Evolutionary conservation across 164 flowering plant genomes (phyloP).

Genomic region (Macadamia tetraphylla): DNA sequence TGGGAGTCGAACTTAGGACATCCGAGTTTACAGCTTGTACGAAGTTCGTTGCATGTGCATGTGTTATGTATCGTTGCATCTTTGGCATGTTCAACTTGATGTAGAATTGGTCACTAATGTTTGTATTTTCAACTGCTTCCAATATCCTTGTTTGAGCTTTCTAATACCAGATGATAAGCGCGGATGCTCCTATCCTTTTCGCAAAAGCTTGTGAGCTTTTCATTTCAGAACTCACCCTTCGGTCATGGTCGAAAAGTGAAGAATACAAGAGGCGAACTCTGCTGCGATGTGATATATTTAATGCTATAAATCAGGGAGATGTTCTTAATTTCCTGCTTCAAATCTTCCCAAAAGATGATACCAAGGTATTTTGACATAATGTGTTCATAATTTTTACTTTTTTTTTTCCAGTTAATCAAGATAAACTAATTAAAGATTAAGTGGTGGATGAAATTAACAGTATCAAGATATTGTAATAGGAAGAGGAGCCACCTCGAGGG

Average conservation of each 20-base stretch:
- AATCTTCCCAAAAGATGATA: conserved; percentile 13
- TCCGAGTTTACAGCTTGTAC: too few relatives aligned
- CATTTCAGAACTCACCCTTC: conserved; percentile 23
- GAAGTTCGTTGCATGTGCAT: too few relatives aligned
- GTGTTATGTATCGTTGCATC: background rate
- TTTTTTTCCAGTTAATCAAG: background rate
- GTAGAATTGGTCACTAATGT: too few relatives aligned
- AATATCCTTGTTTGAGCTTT: background rate
- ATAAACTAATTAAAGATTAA: too few relatives aligned
- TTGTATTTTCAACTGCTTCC: background rate
- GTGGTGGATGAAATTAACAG: too few relatives aligned
- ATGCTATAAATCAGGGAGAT: conserved; percentile 12
- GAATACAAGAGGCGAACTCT: conserved; percentile 22
- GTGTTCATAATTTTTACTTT: too few relatives aligned
- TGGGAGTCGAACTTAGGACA: too few relatives aligned
- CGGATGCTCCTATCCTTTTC: conserved; percentile 23
- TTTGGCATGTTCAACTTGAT: too few relatives aligned
- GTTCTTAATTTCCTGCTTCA: conserved; percentile 20
- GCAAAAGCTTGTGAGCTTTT: conserved; percentile 27
- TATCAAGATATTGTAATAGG: background rate
- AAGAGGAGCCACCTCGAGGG: background rate
- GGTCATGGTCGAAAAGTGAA: conserved; percentile 26
- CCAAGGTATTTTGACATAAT: background rate
- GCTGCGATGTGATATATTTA: conserved; percentile 18
- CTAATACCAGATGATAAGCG: conserved; percentile 20